A percentile compares a stretch with the other conserved stretches of the same genome.
These are phyloP conservation scores for Anthoceros angustus DNA, from an alignment of 225 moss, liverwort and hornwort species.

Conservation along the genomic window DNA sequence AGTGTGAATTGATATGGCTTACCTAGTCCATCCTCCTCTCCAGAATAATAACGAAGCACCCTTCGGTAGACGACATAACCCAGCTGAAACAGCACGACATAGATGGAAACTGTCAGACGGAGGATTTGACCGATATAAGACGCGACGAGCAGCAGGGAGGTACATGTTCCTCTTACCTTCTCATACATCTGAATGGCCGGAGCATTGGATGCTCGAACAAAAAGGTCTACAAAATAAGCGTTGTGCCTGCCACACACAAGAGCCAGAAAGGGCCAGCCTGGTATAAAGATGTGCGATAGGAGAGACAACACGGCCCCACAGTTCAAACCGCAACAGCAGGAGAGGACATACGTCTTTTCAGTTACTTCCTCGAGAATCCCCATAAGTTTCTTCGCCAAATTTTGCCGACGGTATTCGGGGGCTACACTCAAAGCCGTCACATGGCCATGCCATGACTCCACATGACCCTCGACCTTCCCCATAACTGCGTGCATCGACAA, in stretches of 20 bases:
- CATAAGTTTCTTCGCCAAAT: constrained; percentile 69
- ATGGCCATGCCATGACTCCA: constrained; percentile 67
- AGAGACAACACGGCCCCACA: not conserved
- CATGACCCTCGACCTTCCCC: constrained; percentile 75
- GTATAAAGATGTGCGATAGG: too few species aligned
- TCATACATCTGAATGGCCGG: constrained; percentile 63
- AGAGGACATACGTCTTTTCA: constrained; percentile 37
- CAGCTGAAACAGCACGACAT: constrained; percentile 19
- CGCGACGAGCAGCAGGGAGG: not conserved
- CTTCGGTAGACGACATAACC: constrained; percentile 63
- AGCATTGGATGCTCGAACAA: constrained; percentile 58
- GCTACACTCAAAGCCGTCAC: constrained; percentile 61
- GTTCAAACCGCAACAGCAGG: not conserved
- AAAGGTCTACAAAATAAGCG: constrained; percentile 59
- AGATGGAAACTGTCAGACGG: not conserved
- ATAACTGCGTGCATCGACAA: constrained; percentile 21
- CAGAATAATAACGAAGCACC: constrained; percentile 58
- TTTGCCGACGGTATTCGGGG: constrained; percentile 57
- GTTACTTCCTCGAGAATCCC: constrained; percentile 60
- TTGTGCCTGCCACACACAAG: constrained; percentile 13
- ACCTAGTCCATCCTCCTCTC: constrained; percentile 59
- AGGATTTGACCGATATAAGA: not conserved
- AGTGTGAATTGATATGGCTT: not conserved
- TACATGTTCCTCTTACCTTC: constrained; percentile 19
- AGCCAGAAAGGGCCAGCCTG: not conserved